Base-by-base conservation (phyloP, 352 stramenopile genomes). In the Phytopythium sindhum region DNA sequence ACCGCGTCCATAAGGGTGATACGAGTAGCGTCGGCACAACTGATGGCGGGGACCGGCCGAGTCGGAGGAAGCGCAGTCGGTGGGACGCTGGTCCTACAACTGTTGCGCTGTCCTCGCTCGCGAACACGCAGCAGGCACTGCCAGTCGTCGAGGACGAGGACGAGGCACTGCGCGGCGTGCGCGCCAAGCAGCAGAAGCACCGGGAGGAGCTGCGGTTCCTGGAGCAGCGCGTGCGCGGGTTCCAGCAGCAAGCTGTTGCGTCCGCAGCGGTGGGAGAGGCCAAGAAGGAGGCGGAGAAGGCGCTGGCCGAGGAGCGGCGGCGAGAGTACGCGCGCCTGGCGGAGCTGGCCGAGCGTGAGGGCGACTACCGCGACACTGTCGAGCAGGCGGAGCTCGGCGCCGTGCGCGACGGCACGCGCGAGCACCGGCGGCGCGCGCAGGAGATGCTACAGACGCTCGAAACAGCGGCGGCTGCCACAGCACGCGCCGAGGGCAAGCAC, bases 401-500 rank as follows among this genome's bases (percentile, higher is more conserved):
- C n/a, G 52, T 71, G 8, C 54, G 63, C 24, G 65, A 65, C 31
- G 65, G 65, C 10, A 71, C 65, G 65, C 53, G 60, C 14, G 65
- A 71, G 42, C 65, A 71, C 56, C 65, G 65, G 6, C 39, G 41
- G 9, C 65, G 65, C 37, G 65, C 65, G 33, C 47, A 53, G 12
- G 65, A 71, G 61, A 71, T 71, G 65, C 61, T 71, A 23, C 47
- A 60, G 31, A 71, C 65, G 28, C 65, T 71, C 11, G 60, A 71
- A 44, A 60, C 21, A 19, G 65, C 65, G 21, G 61, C 67, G 8
- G 42, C 47, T 0, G n/a, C 64, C 26, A 71, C 65, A 12, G 39
- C 12, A 15, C 39, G 39, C 39, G 17, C 39, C 12, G 39, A 45
- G 39, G 39, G 39, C 39, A 45, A 45, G 39, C 39, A 45, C 15